Conservation (phyloP, 2,329 filamentous ascomycete genomes). For the Chaetomiaceae sp. region DNA sequence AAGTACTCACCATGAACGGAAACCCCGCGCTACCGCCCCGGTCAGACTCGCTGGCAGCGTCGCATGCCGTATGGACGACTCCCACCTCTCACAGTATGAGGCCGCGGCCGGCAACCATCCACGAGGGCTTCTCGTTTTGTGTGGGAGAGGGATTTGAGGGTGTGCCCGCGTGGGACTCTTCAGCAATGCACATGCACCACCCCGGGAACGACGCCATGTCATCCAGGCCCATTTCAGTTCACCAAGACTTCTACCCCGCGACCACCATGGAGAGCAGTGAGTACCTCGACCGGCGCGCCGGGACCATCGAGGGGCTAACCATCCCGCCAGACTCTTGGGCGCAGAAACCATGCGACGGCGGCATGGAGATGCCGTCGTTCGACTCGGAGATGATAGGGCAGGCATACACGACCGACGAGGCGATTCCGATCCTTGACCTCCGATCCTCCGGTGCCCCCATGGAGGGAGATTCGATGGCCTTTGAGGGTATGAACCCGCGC, state of each 20-base stretch:
- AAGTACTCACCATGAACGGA: slow-evolving; percentile 45
- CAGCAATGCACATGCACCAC: slow-evolving; percentile 46
- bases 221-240: slow-evolving; percentile 51
- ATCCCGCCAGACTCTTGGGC: slow-evolving; percentile 42
- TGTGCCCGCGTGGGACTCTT: slow-evolving; percentile 54
- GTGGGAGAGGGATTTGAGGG: slow-evolving; percentile 49
- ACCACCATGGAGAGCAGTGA: slow-evolving; percentile 47
- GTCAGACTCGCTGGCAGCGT: slow-evolving; percentile 42
- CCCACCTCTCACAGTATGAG: slow-evolving; percentile 47
- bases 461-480: slow-evolving; percentile 47
- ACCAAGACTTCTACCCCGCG: slow-evolving; percentile 52
- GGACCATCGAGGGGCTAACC: slow-evolving; percentile 18
- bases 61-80: slow-evolving; percentile 51
- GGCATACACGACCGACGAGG: slow-evolving; percentile 58
- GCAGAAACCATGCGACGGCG: slow-evolving; percentile 54
- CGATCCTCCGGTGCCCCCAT: slow-evolving; percentile 44
- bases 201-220: slow-evolving; percentile 45
- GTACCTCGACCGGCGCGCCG: slow-evolving; percentile 26
- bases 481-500: slow-evolving; percentile 52
- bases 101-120: slow-evolving; percentile 54
- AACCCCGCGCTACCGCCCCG: slow-evolving; percentile 47
- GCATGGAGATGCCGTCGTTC: slow-evolving; percentile 49
- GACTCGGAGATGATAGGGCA: slow-evolving; percentile 60
- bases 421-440: slow-evolving; percentile 57
- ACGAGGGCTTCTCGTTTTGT: slow-evolving; percentile 58